Conservation (phyloP, 164 flowering plant species). For the Litsea cubeba region DNA sequence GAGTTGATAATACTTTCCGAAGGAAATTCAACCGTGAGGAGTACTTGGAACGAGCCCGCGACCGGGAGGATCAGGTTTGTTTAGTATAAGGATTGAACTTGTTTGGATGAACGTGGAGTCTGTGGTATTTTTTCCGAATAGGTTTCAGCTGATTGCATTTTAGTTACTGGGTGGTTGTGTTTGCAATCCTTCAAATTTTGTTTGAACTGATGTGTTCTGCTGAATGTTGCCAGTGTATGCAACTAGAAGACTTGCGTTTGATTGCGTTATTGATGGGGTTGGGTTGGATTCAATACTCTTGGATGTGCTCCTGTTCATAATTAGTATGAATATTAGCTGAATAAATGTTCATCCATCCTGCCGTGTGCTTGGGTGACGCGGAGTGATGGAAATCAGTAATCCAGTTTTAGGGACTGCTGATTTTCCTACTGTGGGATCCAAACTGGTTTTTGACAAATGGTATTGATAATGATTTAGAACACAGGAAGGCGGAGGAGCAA, state of each 20-base stretch:
- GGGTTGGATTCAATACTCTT: not conserved
- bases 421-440: not conserved
- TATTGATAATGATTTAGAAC: not conserved
- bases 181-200: not conserved
- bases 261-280: not conserved
- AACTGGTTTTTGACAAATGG: not conserved
- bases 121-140: not conserved
- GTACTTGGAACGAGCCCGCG: conserved; percentile 76
- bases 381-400: not conserved
- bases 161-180: not conserved
- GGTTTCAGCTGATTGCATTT: not conserved
- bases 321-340: not conserved
- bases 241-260: not conserved
- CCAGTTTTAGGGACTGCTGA: not conserved
- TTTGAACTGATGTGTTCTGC: not conserved
- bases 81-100: not conserved
- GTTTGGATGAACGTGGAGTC: not conserved
- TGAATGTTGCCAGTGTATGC: not conserved
- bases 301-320: not conserved
- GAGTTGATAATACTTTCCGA: conserved; percentile 80
- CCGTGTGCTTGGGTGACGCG: not conserved
- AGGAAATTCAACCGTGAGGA: conserved; percentile 82
- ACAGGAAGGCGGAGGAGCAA: not conserved
- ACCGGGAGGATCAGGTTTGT: conserved; percentile 68
- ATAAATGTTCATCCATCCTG: not conserved